phyloP scores from a whole-genome alignment of 2,329 filamentous ascomycete genomes.

The Ophiostoma tasmaniense region DNA sequence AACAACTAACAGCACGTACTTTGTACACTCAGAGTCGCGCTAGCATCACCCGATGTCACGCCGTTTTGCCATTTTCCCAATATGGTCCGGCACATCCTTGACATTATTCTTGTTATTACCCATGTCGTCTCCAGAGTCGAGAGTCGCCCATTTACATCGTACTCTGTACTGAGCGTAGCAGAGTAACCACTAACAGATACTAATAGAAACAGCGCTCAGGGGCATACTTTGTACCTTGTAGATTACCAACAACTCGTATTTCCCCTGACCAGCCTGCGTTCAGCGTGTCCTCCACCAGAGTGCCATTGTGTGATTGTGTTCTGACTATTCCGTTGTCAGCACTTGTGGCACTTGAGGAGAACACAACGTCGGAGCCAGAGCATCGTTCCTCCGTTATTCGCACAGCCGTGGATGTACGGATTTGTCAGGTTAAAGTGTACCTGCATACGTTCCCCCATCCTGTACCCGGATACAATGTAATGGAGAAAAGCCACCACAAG shows the following conservation, averaged over 20 bases:
- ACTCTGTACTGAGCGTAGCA: too few species aligned
- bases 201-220: background rate
- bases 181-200: background rate
- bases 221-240: background rate
- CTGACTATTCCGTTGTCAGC: background rate
- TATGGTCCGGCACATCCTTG: slow-evolving; percentile 2
- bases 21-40: background rate
- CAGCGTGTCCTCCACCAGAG: background rate
- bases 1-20: background rate
- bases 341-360: background rate
- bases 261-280: background rate
- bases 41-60: slow-evolving; percentile 1
- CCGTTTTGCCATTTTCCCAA: background rate
- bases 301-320: background rate
- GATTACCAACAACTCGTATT: background rate
- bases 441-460: background rate
- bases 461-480: background rate
- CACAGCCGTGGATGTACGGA: background rate
- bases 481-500: background rate
- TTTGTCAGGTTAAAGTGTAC: background rate
- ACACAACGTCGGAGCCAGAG: background rate
- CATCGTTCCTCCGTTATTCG: background rate
- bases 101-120: background rate
- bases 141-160: background rate
- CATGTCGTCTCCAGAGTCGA: background rate